Conservation (phyloP, 305 asterid genomes). For the Fraxinus angustifolia region DNA sequence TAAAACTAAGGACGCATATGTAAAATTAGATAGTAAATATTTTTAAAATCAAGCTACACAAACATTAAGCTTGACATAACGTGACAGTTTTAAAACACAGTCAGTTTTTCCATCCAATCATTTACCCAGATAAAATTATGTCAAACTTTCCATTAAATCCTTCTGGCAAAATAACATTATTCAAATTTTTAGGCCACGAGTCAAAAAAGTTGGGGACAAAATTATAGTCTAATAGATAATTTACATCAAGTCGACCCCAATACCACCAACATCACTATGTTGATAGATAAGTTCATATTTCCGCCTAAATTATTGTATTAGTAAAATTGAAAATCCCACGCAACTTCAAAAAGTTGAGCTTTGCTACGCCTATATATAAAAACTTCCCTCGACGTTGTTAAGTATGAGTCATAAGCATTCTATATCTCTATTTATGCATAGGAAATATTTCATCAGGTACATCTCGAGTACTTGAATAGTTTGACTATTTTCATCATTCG, state of each 20-base stretch:
- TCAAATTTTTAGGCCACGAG: not conserved
- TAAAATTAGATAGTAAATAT: not conserved
- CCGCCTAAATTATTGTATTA: not conserved
- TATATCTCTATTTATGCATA: not conserved
- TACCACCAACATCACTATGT: not conserved
- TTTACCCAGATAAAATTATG: too few relatives aligned
- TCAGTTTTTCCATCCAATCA: too few relatives aligned
- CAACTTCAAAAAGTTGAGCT: not conserved
- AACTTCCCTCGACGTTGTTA: not conserved
- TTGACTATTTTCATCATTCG: not conserved
- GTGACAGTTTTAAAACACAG: too few relatives aligned
- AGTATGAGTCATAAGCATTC: not conserved
- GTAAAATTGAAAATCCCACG: not conserved
- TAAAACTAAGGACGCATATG: not conserved
- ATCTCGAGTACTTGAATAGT: not conserved
- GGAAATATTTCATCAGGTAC: not conserved
- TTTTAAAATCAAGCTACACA: too few relatives aligned
- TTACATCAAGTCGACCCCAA: not conserved
- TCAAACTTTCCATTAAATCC: too few relatives aligned
- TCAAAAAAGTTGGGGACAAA: not conserved
- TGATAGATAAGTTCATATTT: not conserved
- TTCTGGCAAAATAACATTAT: too few relatives aligned
- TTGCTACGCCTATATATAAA: not conserved
- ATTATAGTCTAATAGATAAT: not conserved
- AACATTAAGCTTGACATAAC: too few relatives aligned